Conservation (phyloP, 1,284 basidiomycete genomes). For the Ustilago vetiveriae region DNA sequence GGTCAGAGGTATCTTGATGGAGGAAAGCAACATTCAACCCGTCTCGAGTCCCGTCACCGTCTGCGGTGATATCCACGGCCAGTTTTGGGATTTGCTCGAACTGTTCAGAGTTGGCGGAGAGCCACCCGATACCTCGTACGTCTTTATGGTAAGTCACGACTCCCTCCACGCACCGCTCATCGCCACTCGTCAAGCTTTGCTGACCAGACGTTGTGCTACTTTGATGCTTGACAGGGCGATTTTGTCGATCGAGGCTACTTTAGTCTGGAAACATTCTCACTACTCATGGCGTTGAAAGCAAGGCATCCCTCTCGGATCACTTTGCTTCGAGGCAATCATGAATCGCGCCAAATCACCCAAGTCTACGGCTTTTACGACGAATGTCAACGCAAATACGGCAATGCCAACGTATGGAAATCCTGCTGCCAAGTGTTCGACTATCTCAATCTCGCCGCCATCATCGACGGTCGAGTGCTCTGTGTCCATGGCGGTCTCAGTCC, state of each 20-base stretch:
- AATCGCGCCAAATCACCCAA: conserved; percentile 94
- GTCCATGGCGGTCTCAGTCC: conserved; percentile 97
- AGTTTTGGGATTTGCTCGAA: conserved; percentile 95
- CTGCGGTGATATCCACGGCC: conserved; percentile 93
- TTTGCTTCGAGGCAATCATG: conserved; percentile 91
- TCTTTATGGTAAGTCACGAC: conserved; percentile 82
- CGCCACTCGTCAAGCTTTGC: too few species aligned
- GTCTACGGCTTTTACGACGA: conserved; percentile 96
- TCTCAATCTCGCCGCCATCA: conserved; percentile 91
- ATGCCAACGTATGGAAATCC: conserved; percentile 93
- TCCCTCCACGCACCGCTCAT: too few species aligned
- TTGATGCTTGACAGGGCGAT: conserved; percentile 76
- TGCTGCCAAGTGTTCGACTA: conserved; percentile 99
- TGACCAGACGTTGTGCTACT: too few species aligned
- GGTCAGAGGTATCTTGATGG: conserved; percentile 84
- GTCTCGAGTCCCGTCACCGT: conserved; percentile 90
- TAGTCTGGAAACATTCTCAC: conserved; percentile 91
- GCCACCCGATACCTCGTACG: conserved; percentile 89
- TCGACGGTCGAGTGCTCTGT: conserved; percentile 98
- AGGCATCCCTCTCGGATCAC: conserved; percentile 93
- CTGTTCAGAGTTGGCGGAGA: conserved; percentile 87
- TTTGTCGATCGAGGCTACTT: conserved; percentile 98
- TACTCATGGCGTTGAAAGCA: conserved; percentile 88
- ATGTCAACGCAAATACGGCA: conserved; percentile 95
- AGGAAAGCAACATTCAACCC: conserved; percentile 94